phyloP scores from a whole-genome alignment of 1,139 yeast genomes.

The Magnusiomyces suaveolens region DNA sequence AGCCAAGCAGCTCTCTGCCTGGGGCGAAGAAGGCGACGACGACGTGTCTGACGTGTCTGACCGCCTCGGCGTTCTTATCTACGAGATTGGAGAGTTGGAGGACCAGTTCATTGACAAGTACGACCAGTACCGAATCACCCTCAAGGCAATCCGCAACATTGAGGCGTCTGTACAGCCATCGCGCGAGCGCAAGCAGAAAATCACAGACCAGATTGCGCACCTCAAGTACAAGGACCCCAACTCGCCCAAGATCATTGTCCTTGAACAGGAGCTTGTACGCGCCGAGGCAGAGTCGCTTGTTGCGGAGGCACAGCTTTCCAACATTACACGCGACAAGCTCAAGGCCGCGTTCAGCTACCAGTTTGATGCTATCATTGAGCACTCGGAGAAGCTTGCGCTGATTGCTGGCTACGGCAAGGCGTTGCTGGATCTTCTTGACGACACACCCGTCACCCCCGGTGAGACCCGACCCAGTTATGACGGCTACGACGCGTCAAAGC shows the following conservation, averaged over 20 bases:
- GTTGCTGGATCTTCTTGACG: conserved; percentile 86
- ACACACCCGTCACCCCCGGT: conserved; percentile 96
- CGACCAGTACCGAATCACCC: conserved; percentile 93
- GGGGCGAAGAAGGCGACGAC: conserved; percentile 98
- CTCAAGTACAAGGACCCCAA: conserved; percentile 96
- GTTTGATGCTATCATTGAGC: conserved; percentile 92
- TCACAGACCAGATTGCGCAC: conserved; percentile 95
- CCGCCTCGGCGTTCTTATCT: conserved; percentile 88
- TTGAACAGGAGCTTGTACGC: conserved; percentile 96
- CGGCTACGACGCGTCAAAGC: conserved; percentile 97
- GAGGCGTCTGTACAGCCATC: conserved; percentile 97
- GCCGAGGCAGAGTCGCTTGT: conserved; percentile 98
- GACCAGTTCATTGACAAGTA: conserved; percentile 96
- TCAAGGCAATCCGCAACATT: conserved; percentile 89
- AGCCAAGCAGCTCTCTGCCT: conserved; percentile 87
- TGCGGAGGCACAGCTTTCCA: conserved; percentile 96
- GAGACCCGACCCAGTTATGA: conserved; percentile 98
- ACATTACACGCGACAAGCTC: conserved; percentile 94
- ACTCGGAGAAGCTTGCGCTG: conserved; percentile 89
- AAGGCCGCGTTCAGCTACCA: conserved; percentile 96
- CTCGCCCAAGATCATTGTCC: conserved; percentile 85
- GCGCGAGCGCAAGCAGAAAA: conserved; percentile 94
- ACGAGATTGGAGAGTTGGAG: conserved; percentile 94
- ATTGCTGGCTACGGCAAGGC: conserved; percentile 99
- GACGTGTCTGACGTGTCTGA: conserved; percentile 96